Base-by-base conservation (phyloP, 2,329 filamentous ascomycete genomes). In the Sporothrix globosa region DNA sequence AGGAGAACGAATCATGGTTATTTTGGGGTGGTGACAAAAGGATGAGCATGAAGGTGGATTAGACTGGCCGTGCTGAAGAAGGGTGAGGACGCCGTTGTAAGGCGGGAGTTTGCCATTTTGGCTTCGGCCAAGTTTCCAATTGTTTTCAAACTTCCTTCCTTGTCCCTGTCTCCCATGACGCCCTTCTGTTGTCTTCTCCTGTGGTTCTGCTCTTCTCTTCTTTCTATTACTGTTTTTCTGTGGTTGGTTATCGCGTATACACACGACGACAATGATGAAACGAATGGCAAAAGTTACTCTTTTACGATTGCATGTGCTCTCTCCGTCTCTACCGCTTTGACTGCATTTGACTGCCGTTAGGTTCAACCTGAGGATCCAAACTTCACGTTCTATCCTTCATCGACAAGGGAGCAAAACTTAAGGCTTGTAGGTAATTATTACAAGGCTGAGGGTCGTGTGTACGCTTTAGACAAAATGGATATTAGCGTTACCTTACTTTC, bases 251-350 rank as follows among this genome's bases (percentile, higher is more conserved):
- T 72, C 50, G 52, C 68, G 30, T 56, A 61, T 65, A 65, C 61
- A 73, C 46, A 72, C 30, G 71, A 74, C 67, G 73, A 71, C 67
- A 52, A 74, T 71, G 72, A 74, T 72, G 67, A 72, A 50, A 50
- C 54, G 70, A 73, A 72, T 68, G 39, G 69, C 66, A 67, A 65
- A 50, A 65, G 27, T 14, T 34, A 65, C 24, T 13, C 19, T 21
- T 46, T 19, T 10, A 17, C 14, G 44, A 48, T 17, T 41, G n/a
- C 4, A 10, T 46, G 41, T 14, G 13, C n/a, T 46, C 17, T 58
- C 30, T 41, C 14, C 24, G 30, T 46, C 14, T 63, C 50, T 27
- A 21, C 24, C 27, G 34, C 61, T 53, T 11, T 54, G 52, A 34
- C 34, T 34, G 34, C 34, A 9, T 34, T 34, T 9, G 34, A 34